Base-by-base conservation (phyloP, 208 protist species). In the Naegleria lovaniensis region DNA sequence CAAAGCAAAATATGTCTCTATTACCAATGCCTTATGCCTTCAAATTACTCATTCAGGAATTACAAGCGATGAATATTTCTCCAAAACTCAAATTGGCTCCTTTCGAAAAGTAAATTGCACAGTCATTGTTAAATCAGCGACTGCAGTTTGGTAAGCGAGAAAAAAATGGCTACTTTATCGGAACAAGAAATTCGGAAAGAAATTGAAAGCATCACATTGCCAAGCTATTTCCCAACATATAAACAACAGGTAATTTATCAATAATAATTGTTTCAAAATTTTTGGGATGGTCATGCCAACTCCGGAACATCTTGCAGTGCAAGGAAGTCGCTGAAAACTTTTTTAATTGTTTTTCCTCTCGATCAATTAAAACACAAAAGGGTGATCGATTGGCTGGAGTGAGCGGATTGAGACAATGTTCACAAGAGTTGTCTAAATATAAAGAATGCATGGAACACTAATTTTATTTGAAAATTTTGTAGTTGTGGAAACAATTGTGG, bases 1-100 rank as follows among this genome's bases (percentile, higher is more conserved):
- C 94, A 16, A 95, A 92, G 19, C 91, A 92, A 0, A 93, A 95
- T 25, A 95, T 97, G 0, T 94, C 94, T 3, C 96, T 93, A 89
- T 92, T 99, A 0, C 96, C 97, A 92, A 98, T 99, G 52, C 99
- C 99, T 0, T 99, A 99, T 92, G 99, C 99, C 0, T 99, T 98
- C 93, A 99, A 99, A 94, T 95, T 99, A 4, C 95, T 99, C 29
- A 99, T 99, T 94, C 99, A 99, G 92, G 99, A 99, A 93, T 92
- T 99, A 33, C 96, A 98, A 92, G 96, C 97, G 16, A 99, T 99
- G 99, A 98, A 98, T 91, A 98, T 99, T 76, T 94, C 94, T 5
- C 95, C 96, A 19, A 92, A 93, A 83, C 88, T 98, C 16, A 88
- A 88, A 79, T 79, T 79, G 36, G 19, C 67, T 36, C 67, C 67